Evolutionary conservation across 257 asterid species (phyloP).

Genomic region (Solanum arcanum): DNA sequence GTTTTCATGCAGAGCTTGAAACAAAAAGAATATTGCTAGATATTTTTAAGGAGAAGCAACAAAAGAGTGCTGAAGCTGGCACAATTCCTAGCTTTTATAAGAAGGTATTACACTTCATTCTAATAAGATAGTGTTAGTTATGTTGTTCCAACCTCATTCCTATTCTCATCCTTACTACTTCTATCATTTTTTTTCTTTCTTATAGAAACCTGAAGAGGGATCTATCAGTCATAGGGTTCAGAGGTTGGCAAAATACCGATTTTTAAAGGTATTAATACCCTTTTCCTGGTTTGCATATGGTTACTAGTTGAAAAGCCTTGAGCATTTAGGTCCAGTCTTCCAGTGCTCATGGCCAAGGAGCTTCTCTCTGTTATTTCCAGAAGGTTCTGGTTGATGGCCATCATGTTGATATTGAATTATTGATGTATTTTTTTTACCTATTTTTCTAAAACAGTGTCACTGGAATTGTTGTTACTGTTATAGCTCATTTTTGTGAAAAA

Average conservation of each 20-base stretch:
- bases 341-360: background rate
- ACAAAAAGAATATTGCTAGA: constrained; percentile 88
- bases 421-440: background rate
- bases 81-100: constrained; percentile 88
- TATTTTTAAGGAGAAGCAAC: constrained; percentile 92
- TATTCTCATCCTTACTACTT: background rate
- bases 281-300: background rate
- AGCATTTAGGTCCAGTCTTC: background rate
- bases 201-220: constrained; percentile 98
- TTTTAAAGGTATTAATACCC: constrained; percentile 59
- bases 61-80: constrained; percentile 87
- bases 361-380: background rate
- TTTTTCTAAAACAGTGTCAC: background rate
- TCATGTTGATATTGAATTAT: background rate
- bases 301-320: background rate
- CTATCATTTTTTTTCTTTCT: background rate
- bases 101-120: constrained; percentile 33
- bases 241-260: constrained; percentile 89
- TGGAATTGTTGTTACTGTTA: background rate
- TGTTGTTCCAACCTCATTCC: background rate
- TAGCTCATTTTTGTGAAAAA: background rate
- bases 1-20: constrained; percentile 62
- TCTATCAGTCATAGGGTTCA: constrained; percentile 96
- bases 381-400: background rate
- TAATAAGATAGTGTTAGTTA: background rate